Percentiles rank a stretch among this genome's conserved stretches.
phyloP scores from a whole-genome alignment of 768 basidiomycete genomes.

The Naganishia antarctica region DNA sequence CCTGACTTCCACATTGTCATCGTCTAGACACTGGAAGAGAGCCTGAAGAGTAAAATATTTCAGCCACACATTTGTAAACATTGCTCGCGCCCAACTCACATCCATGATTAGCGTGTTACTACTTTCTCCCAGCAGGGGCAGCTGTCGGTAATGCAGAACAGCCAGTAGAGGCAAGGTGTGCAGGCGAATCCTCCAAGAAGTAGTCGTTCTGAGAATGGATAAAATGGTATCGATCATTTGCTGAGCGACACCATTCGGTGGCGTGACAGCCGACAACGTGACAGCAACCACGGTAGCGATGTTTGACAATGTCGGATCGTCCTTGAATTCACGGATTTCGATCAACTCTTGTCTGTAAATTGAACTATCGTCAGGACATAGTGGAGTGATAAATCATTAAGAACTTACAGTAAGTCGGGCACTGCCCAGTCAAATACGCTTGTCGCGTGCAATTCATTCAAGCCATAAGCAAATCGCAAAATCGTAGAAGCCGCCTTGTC shows the following conservation, averaged over 20 bases:
- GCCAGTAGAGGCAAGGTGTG: slow-evolving; percentile 82
- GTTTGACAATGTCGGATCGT: slow-evolving; percentile 69
- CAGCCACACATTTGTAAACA: background rate
- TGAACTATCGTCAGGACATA: background rate
- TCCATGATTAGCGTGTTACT: slow-evolving; percentile 72
- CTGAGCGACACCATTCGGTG: slow-evolving; percentile 63
- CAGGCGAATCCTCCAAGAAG: slow-evolving; percentile 88
- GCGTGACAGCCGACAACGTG: slow-evolving; percentile 73
- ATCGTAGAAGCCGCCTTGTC: slow-evolving; percentile 86
- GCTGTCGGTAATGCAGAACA: slow-evolving; percentile 85
- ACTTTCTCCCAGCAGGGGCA: slow-evolving; percentile 66
- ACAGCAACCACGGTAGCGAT: slow-evolving; percentile 76
- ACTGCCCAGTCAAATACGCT: slow-evolving; percentile 72
- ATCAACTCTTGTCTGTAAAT: slow-evolving; percentile 70
- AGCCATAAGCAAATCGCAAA: slow-evolving; percentile 74
- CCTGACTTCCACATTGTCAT: slow-evolving; percentile 88
- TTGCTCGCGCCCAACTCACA: slow-evolving; percentile 48
- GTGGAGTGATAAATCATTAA: slow-evolving; percentile 19
- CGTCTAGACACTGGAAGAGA: slow-evolving; percentile 72
- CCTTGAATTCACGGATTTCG: slow-evolving; percentile 76
- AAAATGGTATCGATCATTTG: slow-evolving; percentile 57
- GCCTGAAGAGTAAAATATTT: slow-evolving; percentile 53
- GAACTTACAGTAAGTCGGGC: slow-evolving; percentile 64
- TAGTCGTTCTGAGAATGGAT: slow-evolving; percentile 20
- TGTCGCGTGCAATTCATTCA: slow-evolving; percentile 68